These are phyloP conservation scores for Buddleja alternifolia DNA, from an alignment of 257 asterid genomes.

Conservation along the genomic window DNA sequence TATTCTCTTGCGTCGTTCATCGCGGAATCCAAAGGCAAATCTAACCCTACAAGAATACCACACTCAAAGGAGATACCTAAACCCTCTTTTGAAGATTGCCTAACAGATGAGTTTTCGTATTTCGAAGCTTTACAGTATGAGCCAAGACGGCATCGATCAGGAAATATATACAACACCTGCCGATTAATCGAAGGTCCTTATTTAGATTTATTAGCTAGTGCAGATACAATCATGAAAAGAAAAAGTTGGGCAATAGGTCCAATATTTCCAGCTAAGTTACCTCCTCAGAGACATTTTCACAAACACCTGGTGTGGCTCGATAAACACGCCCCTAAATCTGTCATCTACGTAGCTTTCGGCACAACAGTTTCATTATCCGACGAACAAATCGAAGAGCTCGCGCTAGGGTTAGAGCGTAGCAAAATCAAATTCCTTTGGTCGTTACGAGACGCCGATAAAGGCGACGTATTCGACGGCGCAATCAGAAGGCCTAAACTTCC, in stretches of 20 bases:
- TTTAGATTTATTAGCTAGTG: constrained; percentile 27
- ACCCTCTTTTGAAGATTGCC: constrained; percentile 19
- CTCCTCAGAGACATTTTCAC: not conserved
- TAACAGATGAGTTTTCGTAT: not conserved
- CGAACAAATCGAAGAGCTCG: constrained; percentile 42
- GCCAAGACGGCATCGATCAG: too few relatives aligned
- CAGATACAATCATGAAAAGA: constrained; percentile 21
- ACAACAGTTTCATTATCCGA: constrained; percentile 41
- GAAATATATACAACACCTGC: constrained; percentile 40
- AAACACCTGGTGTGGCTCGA: constrained; percentile 40
- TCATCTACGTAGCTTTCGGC: constrained; percentile 41
- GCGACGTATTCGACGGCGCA: constrained; percentile 34
- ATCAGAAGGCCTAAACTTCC: constrained; percentile 38
- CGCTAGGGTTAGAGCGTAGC: constrained; percentile 46
- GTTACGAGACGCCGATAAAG: constrained; percentile 47
- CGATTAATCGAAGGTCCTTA: constrained; percentile 43
- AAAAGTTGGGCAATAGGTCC: constrained; percentile 54
- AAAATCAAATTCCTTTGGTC: constrained; percentile 45
- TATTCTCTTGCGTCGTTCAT: constrained; percentile 7
- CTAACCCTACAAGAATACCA: constrained; percentile 7
- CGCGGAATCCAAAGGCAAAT: constrained; percentile 5
- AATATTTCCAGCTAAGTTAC: constrained; percentile 30
- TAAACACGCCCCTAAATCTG: constrained; percentile 32
- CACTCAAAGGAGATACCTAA: constrained; percentile 23
- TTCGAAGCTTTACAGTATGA: not conserved